Conservation (phyloP, 1,139 yeast genomes). For the Casaregolazyma lundiana region DNA sequence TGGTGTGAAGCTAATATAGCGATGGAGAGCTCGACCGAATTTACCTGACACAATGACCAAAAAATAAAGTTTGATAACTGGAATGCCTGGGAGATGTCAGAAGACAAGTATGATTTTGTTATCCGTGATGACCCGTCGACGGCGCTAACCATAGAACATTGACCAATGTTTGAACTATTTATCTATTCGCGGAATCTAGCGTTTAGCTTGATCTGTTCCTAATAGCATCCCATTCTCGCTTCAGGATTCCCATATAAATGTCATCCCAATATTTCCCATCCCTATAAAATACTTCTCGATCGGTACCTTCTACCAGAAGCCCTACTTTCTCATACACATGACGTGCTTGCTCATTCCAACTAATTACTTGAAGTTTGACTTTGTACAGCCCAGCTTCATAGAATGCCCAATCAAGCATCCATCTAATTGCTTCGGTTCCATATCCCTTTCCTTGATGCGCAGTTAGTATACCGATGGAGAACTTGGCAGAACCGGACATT, state of each 20-base stretch:
- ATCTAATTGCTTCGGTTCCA: constrained; percentile 4
- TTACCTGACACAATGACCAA: no score
- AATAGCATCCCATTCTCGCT: constrained; percentile 2
- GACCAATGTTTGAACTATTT: no score
- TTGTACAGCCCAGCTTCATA: neutral
- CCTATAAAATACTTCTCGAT: constrained; percentile 2
- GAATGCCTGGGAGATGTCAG: no score
- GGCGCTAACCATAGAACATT: no score
- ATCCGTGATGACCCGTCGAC: no score
- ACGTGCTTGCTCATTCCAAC: constrained; percentile 2
- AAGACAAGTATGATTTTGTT: no score
- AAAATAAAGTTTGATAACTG: no score
- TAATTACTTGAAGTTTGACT: neutral
- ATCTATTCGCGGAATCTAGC: no score
- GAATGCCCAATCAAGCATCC: constrained; percentile 1
- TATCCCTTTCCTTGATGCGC: constrained; percentile 3
- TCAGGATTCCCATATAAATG: constrained; percentile 2
- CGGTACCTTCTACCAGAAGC: neutral
- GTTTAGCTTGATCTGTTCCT: neutral
- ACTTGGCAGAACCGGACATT: neutral
- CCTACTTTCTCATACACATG: constrained; percentile 1
- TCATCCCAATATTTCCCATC: constrained; percentile 2
- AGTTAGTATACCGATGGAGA: neutral
- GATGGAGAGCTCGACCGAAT: no score
- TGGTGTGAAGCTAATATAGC: no score